Evolutionary conservation across 2,329 filamentous ascomycete species (phyloP).

Genomic region (Huntiella decipiens): DNA sequence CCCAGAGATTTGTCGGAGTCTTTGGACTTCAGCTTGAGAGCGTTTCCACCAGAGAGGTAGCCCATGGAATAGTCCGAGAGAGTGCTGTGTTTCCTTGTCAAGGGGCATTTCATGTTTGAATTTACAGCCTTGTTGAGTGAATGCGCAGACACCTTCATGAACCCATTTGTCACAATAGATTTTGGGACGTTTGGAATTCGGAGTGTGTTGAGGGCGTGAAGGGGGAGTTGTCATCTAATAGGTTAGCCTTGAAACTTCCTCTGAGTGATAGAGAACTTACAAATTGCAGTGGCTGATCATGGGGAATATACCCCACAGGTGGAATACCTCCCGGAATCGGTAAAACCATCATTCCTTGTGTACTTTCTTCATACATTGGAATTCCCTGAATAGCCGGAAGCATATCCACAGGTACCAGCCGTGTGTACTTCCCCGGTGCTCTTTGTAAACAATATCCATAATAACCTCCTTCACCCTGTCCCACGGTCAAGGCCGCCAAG

Average conservation of each 20-base stretch:
- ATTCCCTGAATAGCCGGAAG: conserved; percentile 27
- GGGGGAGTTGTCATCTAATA: neutral
- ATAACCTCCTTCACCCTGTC: neutral
- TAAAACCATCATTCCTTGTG: conserved; percentile 28
- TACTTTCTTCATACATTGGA: conserved; percentile 21
- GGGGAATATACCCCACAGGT: conserved; percentile 19
- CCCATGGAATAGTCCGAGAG: conserved; percentile 51
- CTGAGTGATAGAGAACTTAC: conserved; percentile 18
- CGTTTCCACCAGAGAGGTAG: conserved; percentile 41
- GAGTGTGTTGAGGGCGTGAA: neutral
- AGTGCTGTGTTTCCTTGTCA: conserved; percentile 43
- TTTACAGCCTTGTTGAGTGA: conserved; percentile 67
- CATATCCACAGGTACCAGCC: conserved; percentile 36
- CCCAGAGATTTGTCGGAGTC: neutral
- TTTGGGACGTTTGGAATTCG: conserved; percentile 31
- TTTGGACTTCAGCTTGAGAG: conserved; percentile 5
- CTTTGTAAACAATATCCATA: conserved; percentile 35
- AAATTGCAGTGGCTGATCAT: conserved; percentile 20
- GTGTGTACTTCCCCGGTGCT: conserved; percentile 33
- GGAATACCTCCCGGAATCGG: conserved; percentile 19
- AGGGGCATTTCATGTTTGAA: conserved; percentile 83
- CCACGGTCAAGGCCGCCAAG: too few relatives aligned
- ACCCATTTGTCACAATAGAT: conserved; percentile 84
- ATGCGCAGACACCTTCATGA: conserved; percentile 66
- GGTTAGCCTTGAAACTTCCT: neutral